These are phyloP conservation scores for Globisporangium cylindrosporum DNA, from an alignment of 352 stramenopile species.

Conservation along the genomic window DNA sequence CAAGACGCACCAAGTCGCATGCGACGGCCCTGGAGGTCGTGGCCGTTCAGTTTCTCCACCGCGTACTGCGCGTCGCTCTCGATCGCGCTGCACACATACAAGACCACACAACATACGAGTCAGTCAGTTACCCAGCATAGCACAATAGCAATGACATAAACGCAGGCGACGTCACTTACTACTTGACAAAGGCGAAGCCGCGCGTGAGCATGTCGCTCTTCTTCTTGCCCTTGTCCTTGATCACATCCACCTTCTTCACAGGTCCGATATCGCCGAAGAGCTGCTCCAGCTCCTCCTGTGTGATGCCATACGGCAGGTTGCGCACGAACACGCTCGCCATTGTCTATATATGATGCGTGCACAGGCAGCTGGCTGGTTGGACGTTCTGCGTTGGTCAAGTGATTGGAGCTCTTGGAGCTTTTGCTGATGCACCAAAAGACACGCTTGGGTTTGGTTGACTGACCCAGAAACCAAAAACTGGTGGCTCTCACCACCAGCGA, in stretches of 20 bases:
- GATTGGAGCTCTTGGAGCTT: constrained; percentile 9
- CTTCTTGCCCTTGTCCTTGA: constrained; percentile 86
- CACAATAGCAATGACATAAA: not conserved
- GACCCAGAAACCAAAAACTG: constrained; percentile 9
- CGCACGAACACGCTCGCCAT: constrained; percentile 80
- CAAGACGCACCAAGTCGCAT: constrained; percentile 69
- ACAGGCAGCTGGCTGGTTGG: not conserved
- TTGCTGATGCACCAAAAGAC: constrained; percentile 15
- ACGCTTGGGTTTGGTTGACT: not conserved
- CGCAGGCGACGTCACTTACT: constrained; percentile 42
- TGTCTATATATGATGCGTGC: constrained; percentile 1
- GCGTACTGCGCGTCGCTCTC: constrained; percentile 64
- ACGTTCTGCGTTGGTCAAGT: not conserved
- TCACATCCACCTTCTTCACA: constrained; percentile 85
- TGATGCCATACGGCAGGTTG: constrained; percentile 85
- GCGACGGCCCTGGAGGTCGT: constrained; percentile 72
- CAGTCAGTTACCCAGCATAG: not conserved
- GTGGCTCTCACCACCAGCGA: constrained; percentile 13
- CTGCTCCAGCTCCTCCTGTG: constrained; percentile 81
- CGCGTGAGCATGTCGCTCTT: constrained; percentile 80
- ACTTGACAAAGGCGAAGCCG: constrained; percentile 85
- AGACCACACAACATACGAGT: not conserved
- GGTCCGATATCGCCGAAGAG: constrained; percentile 80
- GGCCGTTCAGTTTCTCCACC: constrained; percentile 74
- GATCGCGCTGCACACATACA: constrained; percentile 46